Conservation (phyloP, 768 basidiomycete species). For the Serendipita sp. region DNA sequence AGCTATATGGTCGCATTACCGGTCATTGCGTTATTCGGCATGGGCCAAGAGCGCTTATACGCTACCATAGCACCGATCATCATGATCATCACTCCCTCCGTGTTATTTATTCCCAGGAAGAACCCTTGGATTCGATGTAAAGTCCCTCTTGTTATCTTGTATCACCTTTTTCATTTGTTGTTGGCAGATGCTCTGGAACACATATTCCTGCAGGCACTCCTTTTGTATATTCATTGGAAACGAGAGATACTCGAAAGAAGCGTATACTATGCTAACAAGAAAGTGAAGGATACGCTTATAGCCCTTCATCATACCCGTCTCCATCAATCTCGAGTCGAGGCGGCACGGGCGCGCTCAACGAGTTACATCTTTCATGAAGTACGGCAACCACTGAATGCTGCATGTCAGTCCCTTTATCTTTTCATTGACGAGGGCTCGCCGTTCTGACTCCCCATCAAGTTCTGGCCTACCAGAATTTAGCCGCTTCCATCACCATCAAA, state of each 20-base stretch:
- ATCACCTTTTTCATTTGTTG: background rate
- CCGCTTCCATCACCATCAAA: background rate
- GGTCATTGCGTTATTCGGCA: conserved; percentile 19
- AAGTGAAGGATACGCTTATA: conserved; percentile 24
- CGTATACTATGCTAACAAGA: conserved; percentile 23
- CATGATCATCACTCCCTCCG: conserved; percentile 19
- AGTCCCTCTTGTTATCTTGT: background rate
- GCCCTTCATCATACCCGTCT: conserved; percentile 24
- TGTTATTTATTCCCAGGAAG: conserved; percentile 16
- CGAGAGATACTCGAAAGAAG: conserved; percentile 23
- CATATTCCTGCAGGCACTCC: conserved; percentile 13
- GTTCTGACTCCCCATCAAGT: background rate
- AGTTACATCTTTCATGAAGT: conserved; percentile 28
- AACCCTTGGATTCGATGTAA: conserved; percentile 16
- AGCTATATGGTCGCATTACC: conserved; percentile 19
- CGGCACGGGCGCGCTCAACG: conserved; percentile 20
- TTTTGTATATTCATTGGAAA: conserved; percentile 24
- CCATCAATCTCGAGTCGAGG: conserved; percentile 3
- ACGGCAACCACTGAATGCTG: conserved; percentile 28
- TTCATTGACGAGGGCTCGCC: background rate
- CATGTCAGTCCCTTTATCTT: conserved; percentile 9
- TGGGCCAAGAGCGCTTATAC: conserved; percentile 18
- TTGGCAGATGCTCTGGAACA: background rate
- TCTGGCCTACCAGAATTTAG: conserved; percentile 1
- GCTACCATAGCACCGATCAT: conserved; percentile 16